Evolutionary conservation across 1,139 yeast species (phyloP), one percentile per base, ranked within the genome.

Genomic region (Saccharomyces hybrid): DNA sequence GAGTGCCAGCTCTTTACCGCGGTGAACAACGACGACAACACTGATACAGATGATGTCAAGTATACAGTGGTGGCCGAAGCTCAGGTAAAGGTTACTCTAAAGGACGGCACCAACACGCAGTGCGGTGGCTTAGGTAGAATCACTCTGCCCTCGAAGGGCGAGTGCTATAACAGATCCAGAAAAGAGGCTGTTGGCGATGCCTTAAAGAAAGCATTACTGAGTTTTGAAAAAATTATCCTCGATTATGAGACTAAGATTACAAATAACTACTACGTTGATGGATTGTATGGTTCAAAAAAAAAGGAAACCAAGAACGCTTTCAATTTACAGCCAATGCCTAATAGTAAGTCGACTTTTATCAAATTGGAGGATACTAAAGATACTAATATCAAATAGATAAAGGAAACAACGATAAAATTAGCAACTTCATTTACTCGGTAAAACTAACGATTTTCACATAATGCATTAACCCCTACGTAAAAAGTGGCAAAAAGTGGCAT

Each of bases 81-180:
- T 1, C 57, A 58, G 26, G 66, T 68, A 9, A 62, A 61, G 48
- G 54, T 69, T 1, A 60, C 62, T 2, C 52, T 69, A 50, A 63
- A 66, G 52, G 72, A 69, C 54, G 71, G 70, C 1, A 68, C 71
- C 1, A 62, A 66, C 51, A 62, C 67, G 2, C 57, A 56, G 46
- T 51, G 63, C 6, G 61, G 60, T n/a, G 71, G 71, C 16, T 58
- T 64, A 13, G 67, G 68, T 7, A 60, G 61, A 47, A 61, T 61
- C 25, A 60, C 61, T 2, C 51, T 63, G 56, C 54, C 60, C 1
- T 60, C 63, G 3, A 67, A 62, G 46, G 67, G 67, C 1, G 69
- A 63, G 26, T 59, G 67, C 31, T 67, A 56, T 52, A 62, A 60
- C 14, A 67, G 62, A 54, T 67, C 70, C 0, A 67, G 64, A 52